Base-by-base conservation (phyloP, 1,139 yeast species). In the Scheffersomyces parashehatae region DNA sequence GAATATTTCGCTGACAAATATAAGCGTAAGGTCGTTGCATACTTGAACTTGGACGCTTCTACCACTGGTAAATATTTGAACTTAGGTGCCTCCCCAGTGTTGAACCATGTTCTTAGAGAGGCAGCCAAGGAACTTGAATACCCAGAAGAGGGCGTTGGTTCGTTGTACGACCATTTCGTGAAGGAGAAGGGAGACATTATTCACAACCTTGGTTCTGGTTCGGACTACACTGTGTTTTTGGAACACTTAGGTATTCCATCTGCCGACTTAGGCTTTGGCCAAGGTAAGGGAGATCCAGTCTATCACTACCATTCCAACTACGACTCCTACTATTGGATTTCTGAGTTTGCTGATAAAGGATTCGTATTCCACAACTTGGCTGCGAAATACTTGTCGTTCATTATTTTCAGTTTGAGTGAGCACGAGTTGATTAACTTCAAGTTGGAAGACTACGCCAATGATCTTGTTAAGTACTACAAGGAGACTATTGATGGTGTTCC, bases 111-210 rank as follows among this genome's bases (percentile, higher is more conserved):
- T 5, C 59, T 72, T 45, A 58, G 61, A 30, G 59, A 65, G 28
- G 68, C 65, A 11, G 72, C 75, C 3, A 58, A 58, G 42, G 58
- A 58, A 40, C 52, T 74, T 39, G 65, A 63, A 26, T 70, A 85
- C 60, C 93, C 88, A 24, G 68, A 60, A 28, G 59, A 66, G 20
- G 64, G 58, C 14, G 65, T 52, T 6, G 70, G 68, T 2, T 60
- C 84, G 0, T 68, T 88, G 38, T 78, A 74, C 50, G 87, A 85
- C 9, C 86, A 85, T 55, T 85, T 81, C 67, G 64, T 70, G 29
- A 55, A 62, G 10, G 66, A 60, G 8, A 56, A 62, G 4, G 76
- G 73, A 16, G 74, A 63, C 40, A 46, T 54, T 7, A 70, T 74
- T 38, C 49, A 53, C 6, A 61, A 64, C 41, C 63, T 74, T 45